Percentiles rank a stretch among this genome's conserved stretches.
phyloP scores from a whole-genome alignment of 495 filamentous ascomycete genomes.

The Neurospora hispaniola region DNA sequence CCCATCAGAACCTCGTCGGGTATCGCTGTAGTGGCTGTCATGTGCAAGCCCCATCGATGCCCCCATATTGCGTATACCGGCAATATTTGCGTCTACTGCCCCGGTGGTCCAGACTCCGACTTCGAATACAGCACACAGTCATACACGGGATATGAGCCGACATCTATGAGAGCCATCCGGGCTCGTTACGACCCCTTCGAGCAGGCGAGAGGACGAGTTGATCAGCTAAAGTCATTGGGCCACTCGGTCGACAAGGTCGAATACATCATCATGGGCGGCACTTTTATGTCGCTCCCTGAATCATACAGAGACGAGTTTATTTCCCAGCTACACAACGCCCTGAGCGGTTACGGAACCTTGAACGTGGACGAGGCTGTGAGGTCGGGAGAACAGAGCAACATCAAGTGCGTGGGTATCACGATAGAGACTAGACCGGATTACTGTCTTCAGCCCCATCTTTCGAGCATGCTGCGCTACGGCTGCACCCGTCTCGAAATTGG shows the following conservation, averaged over 20 bases:
- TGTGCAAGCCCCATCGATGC: constrained; percentile 98
- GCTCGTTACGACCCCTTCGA: constrained; percentile 97
- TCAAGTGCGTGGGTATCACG: constrained; percentile 96
- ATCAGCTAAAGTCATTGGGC: constrained; percentile 87
- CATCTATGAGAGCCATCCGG: constrained; percentile 94
- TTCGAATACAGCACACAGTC: constrained; percentile 99
- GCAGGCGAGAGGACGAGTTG: constrained; percentile 89
- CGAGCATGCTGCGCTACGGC: constrained; percentile 90
- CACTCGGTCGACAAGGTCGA: constrained; percentile 98
- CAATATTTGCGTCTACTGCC: constrained; percentile 98
- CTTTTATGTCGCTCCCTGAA: constrained; percentile 91
- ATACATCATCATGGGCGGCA: constrained; percentile 99
- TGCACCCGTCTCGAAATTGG: constrained; percentile 92
- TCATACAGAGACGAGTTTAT: constrained; percentile 88
- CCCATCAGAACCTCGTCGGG: constrained; percentile 91
- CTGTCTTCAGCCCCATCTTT: constrained; percentile 83
- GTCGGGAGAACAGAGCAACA: constrained; percentile 83
- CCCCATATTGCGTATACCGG: constrained; percentile 96
- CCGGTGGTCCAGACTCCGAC: constrained; percentile 91
- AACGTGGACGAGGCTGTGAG: constrained; percentile 92
- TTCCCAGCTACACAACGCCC: constrained; percentile 87
- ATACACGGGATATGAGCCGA: constrained; percentile 96
- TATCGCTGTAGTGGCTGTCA: constrained; percentile 97
- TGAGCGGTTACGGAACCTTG: constrained; percentile 82
- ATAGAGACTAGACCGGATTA: constrained; percentile 97